Percentiles rank a stretch among this genome's conserved stretches.
phyloP scores from a whole-genome alignment of 768 basidiomycete genomes.

The Leccinum imitatum region DNA sequence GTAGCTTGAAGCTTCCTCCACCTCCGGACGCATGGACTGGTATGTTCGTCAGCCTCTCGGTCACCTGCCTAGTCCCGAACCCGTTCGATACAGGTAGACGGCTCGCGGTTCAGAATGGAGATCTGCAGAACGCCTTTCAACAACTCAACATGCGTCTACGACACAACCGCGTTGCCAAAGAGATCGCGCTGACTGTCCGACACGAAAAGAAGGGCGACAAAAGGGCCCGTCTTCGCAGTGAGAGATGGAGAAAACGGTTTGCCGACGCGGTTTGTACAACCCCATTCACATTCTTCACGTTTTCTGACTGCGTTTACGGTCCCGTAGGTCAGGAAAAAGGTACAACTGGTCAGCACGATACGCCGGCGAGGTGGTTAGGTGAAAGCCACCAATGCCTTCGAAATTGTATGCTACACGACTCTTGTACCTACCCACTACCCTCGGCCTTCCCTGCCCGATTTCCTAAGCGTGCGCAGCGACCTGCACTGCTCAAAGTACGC shows the following conservation, averaged over 20 bases:
- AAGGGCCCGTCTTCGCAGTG: slow-evolving; percentile 68
- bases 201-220: slow-evolving; percentile 86
- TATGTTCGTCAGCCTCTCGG: slow-evolving; percentile 2
- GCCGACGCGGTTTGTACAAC: slow-evolving; percentile 63
- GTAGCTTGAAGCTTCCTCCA: slow-evolving; percentile 25
- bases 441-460: slow-evolving; percentile 4
- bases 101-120: slow-evolving; percentile 43
- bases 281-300: slow-evolving; percentile 4
- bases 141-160: slow-evolving; percentile 50
- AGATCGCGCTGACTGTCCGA: slow-evolving; percentile 50
- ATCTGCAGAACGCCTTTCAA: slow-evolving; percentile 47
- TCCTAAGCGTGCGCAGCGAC: slow-evolving; percentile 7
- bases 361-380: slow-evolving; percentile 66
- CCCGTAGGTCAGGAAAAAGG: slow-evolving; percentile 78
- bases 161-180: slow-evolving; percentile 54
- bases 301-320: slow-evolving; percentile 14
- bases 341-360: slow-evolving; percentile 76
- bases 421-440: slow-evolving; percentile 3
- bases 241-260: slow-evolving; percentile 79
- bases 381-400: neutral
- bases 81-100: slow-evolving; percentile 53
- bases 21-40: slow-evolving; percentile 60
- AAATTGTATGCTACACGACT: slow-evolving; percentile 10
- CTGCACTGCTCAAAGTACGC: slow-evolving; percentile 14
- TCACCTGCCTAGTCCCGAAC: slow-evolving; percentile 4